Evolutionary conservation across 305 asterid genomes (phyloP).

Genomic region (Salvia sclarea): DNA sequence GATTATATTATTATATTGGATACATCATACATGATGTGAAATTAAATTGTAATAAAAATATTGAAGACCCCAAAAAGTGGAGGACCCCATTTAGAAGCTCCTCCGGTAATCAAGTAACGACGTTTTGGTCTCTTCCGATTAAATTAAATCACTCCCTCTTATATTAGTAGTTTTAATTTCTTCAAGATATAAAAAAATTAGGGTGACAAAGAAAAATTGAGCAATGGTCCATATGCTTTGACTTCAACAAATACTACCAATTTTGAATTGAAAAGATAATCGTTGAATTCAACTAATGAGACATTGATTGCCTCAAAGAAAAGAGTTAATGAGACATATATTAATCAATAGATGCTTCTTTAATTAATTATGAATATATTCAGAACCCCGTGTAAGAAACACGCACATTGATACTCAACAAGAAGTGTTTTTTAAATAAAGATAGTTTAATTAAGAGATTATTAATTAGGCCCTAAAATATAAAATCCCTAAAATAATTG

Average conservation of each 20-base stretch:
- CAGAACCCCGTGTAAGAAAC: neutral
- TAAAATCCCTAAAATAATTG: neutral
- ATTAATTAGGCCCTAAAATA: neutral
- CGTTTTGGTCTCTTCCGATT: neutral
- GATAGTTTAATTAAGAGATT: neutral
- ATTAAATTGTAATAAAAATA: neutral
- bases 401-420: neutral
- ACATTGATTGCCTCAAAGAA: too few species aligned
- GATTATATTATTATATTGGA: too few species aligned
- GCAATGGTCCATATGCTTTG: conserved; percentile 33
- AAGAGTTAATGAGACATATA: too few species aligned
- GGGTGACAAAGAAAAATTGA: neutral
- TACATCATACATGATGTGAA: neutral
- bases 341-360: neutral
- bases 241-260: conserved; percentile 35
- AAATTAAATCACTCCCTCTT: neutral
- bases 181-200: neutral
- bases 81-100: conserved; percentile 25
- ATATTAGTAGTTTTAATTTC: neutral
- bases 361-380: neutral
- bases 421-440: neutral
- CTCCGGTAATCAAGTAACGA: conserved; percentile 21
- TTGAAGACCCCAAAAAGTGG: neutral
- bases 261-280: conserved; percentile 15
- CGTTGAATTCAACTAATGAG: conserved; percentile 28